Evolutionary conservation across 306 rosid genomes (phyloP), one percentile per base, ranked within the genome.

Genomic region (Mimosa bimucronata): DNA sequence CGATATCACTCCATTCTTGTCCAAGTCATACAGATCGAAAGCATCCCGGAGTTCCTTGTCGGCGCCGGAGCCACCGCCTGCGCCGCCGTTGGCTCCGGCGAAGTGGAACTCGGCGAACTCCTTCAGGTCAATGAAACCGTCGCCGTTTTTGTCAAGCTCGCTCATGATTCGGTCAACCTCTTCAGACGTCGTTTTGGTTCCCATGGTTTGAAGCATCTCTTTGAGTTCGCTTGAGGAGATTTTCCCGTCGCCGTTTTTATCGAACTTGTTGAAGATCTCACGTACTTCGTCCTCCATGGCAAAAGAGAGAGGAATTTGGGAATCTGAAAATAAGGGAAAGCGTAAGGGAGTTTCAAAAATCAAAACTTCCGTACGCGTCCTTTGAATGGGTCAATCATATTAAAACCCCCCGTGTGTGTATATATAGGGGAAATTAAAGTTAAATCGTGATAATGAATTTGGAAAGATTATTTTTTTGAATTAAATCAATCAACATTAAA

Each of bases 1-100:
- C 9, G 93, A 89, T 55, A 91, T 91, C 29, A 85, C 53, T 3
- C 93, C 96, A 85, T 91, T 85, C 89, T 86, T 85, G 78, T 91
- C 93, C 40, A 86, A 48, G 62, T 91, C 96, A 66, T 86, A 89
- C 55, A 91, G 74, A 66, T 91, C 85, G 44, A 91, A 91, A 23
- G 93, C 92, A 62, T 88, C 92, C 3, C 86, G 88, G 18, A 91
- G 90, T 19, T 89, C 96, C 66, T 85, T 86, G 79, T 52, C 58
- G 61, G 61, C 61, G 12, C n/a, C n/a, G n/a, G n/a, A n/a, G n/a
- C n/a, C n/a, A n/a, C n/a, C n/a, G n/a, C 5, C 52, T 0, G 10
- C 21, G 57, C 28, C 3, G 13, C 3, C 13, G 21, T n/a, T 53
- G 8, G 61, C 13, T 53, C 26, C 12, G 61, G 61, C 28, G 9